Percentiles rank a stretch among this genome's conserved stretches.
phyloP scores from a whole-genome alignment of 2,329 filamentous ascomycete genomes.

The Verticillium zaregamsianum region DNA sequence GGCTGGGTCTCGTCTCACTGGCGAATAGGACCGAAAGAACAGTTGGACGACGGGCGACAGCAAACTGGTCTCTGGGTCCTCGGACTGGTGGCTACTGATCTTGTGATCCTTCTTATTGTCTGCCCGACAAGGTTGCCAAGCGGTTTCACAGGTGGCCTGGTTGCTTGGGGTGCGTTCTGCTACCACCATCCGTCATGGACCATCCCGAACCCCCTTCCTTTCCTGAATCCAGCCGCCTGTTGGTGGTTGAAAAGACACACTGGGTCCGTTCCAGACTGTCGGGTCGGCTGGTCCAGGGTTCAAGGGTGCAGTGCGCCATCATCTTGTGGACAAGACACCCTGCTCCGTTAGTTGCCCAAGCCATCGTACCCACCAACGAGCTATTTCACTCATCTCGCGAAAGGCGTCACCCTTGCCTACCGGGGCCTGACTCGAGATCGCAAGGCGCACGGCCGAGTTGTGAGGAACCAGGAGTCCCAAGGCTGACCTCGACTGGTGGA shows the following conservation, averaged over 20 bases:
- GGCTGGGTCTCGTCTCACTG: not conserved
- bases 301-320: not conserved
- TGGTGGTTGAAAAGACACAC: not conserved
- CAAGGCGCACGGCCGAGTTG: not conserved
- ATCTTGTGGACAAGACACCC: not conserved
- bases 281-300: constrained; percentile 1
- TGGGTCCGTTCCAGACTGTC: constrained; percentile 2
- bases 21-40: not conserved
- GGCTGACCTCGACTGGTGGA: not conserved
- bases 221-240: not conserved
- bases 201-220: not conserved
- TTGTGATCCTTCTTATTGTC: not conserved
- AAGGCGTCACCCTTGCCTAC: not conserved
- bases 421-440: not conserved
- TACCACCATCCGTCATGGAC: not conserved
- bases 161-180: not conserved
- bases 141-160: not conserved
- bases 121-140: not conserved
- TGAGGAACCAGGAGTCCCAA: not conserved
- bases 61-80: not conserved
- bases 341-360: not conserved
- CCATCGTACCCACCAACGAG: not conserved
- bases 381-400: not conserved
- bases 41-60: not conserved
- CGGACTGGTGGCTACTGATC: not conserved